Conservation (phyloP, 2,329 filamentous ascomycete species). For the Tolypocladium tundrense region DNA sequence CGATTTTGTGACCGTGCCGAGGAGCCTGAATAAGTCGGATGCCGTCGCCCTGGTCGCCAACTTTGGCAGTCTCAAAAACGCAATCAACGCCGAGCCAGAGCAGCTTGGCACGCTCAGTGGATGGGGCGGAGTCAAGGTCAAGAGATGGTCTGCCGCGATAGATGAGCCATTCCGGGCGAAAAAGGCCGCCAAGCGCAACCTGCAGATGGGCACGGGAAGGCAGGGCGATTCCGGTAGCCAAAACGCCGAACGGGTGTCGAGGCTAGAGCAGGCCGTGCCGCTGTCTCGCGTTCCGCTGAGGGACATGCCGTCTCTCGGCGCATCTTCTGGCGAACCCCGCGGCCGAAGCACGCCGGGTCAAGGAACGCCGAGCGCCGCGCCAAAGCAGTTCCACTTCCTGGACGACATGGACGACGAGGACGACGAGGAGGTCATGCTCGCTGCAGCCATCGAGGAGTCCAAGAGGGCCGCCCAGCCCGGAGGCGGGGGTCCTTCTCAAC, state of each 20-base stretch:
- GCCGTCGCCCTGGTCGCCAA: slow-evolving; percentile 82
- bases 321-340: neutral
- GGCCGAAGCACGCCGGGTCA: neutral
- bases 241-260: slow-evolving; percentile 11
- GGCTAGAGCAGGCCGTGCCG: slow-evolving; percentile 27
- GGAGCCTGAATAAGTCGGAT: slow-evolving; percentile 90
- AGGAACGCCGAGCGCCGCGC: slow-evolving; percentile 1
- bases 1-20: slow-evolving; percentile 84
- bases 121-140: slow-evolving; percentile 93
- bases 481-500: slow-evolving; percentile 10
- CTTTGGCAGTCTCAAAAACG: slow-evolving; percentile 80
- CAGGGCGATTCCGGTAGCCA: slow-evolving; percentile 2
- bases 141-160: slow-evolving; percentile 71
- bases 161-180: slow-evolving; percentile 75
- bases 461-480: slow-evolving; percentile 25
- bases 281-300: slow-evolving; percentile 29
- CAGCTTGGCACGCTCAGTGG: slow-evolving; percentile 77
- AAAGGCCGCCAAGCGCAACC: slow-evolving; percentile 48
- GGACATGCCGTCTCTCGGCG: slow-evolving; percentile 22
- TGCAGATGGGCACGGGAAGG: slow-evolving; percentile 8
- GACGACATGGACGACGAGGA: slow-evolving; percentile 34
- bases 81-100: slow-evolving; percentile 79
- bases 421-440: slow-evolving; percentile 29
- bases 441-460: slow-evolving; percentile 35
- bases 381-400: slow-evolving; percentile 26